Conservation (phyloP, 495 filamentous ascomycete species). For the Aspergillus conjunctus region DNA sequence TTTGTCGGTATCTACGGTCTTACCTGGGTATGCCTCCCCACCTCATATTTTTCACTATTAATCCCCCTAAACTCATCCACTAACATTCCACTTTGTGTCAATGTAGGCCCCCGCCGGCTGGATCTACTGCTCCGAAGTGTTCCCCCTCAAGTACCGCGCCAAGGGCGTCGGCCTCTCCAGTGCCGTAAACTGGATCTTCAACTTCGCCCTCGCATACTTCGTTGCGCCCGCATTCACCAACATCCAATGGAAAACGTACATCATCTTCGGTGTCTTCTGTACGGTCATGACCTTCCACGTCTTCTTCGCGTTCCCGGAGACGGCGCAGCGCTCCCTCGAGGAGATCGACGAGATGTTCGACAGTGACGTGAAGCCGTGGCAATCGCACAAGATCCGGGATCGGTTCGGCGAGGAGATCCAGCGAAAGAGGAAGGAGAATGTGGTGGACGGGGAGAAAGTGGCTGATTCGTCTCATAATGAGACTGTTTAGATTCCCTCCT, state of each 20-base stretch:
- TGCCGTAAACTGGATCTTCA: constrained; percentile 75
- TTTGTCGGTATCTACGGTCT: constrained; percentile 77
- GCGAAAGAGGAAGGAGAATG: constrained; percentile 22
- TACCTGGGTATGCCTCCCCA: constrained; percentile 47
- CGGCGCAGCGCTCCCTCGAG: constrained; percentile 68
- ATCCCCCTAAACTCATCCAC: background rate
- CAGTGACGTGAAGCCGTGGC: constrained; percentile 22
- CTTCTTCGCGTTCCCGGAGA: constrained; percentile 73
- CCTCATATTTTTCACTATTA: background rate
- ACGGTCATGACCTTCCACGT: constrained; percentile 62
- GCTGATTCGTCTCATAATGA: constrained; percentile 19
- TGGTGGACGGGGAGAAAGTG: constrained; percentile 13
- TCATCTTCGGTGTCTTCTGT: constrained; percentile 75
- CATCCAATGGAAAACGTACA: constrained; percentile 72
- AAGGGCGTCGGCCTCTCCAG: constrained; percentile 69
- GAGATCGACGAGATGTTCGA: constrained; percentile 58
- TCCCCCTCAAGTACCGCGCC: constrained; percentile 72
- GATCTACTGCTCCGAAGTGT: constrained; percentile 78
- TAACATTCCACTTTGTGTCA: background rate
- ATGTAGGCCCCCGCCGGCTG: constrained; percentile 66
- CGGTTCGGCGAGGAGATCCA: constrained; percentile 34
- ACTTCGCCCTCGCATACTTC: constrained; percentile 72
- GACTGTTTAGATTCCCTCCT: constrained; percentile 9
- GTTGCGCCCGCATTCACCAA: constrained; percentile 70
- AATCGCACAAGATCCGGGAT: constrained; percentile 27